Base-by-base conservation (phyloP, 495 filamentous ascomycete genomes). In the Aspergillus nidulans region DNA sequence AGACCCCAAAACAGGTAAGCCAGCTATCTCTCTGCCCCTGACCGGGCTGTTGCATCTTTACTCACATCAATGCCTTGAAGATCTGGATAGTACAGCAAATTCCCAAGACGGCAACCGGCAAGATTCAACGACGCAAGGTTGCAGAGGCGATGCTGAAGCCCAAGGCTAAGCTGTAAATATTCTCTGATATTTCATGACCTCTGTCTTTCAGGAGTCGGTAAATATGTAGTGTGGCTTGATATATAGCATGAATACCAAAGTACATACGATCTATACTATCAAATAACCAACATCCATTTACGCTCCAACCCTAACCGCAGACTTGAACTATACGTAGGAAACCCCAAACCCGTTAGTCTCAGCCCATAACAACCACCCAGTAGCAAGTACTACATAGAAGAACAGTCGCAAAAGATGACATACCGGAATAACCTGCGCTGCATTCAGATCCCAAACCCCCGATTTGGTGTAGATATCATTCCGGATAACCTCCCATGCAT, bases 21-120 rank as follows among this genome's bases (percentile, higher is more conserved):
- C 39, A 39, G 36, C 26, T 38, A 32, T 15, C 36, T 46, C 28
- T 59, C 23, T 38, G 28, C 15, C 36, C 44, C 28, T 59, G 20
- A 34, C 26, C 12, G 23, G 23, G 59, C 5, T 26, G 18, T 23
- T 32, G 26, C 30, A 28, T 13, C 20, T 7, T 20, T 9, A 1
- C 25, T 48, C 8, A 18, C n/a, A 39, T 15, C 15, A n/a, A n/a
- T n/a, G n/a, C n/a, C 19, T 28, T 23, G 15, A 16, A 88, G 85
- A 73, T 92, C 23, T 92, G 85, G 69, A 89, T 91, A 57, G 89
- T 86, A 6, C 76, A 88, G 49, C 70, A 82, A 52, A 92, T 94
- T 82, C 89, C 89, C 32, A 92, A 92, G 74, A 95, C 90, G 20
- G 87, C 89, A n/a, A 95, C 89, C 7, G 89, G 90, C 24, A 95